Evolutionary conservation across 306 rosid species (phyloP), one percentile per base, ranked within the genome.

Genomic region (Senna siamea): DNA sequence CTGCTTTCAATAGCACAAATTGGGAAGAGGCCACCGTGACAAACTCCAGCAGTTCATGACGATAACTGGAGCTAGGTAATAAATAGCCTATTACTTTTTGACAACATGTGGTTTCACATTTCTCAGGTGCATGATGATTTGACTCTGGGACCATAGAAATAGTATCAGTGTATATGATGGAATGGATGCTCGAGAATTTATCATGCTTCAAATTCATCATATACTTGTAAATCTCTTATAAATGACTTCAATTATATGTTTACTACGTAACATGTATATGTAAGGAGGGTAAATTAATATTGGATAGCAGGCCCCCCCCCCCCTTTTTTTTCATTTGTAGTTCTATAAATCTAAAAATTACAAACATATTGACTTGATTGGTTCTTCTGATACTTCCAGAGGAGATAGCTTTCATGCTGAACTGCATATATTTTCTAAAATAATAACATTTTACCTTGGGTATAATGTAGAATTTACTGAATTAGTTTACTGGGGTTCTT

Each of bases 1-100:
- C 55, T 77, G 41, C 69, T 84, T 32, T 81, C 56, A 57, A 73
- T 92, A 95, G 99, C 92, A 92, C 72, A 95, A 92, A 70, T 78
- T 90, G 80, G 96, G 93, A 41, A 88, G 98, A 84, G 96, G 98
- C 35, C 92, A 92, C 34, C 98, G 98, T 4, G 99, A 95, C 79
- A 95, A 95, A 85, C 77, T 95, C 74, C 98, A 95, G 84, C 99
- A 95, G 87, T 95, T 95, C 81, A 78, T 95, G 72, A 53, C 92
- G 18, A 92, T 95, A 76, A 95, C 99, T 47, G 98, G 98, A 50
- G 91, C 98, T 10, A 95, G 96, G 98, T 95, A 84, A 75, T 69
- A 50, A 23, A 76, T 34, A 74, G 11, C 20, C 28, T 17, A 8
- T 77, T 67, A 52, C 18, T 59, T 61, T 77, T 35, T 41, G 48